Conservation (phyloP, 805 yeast species). For the Candida incommunis region DNA sequence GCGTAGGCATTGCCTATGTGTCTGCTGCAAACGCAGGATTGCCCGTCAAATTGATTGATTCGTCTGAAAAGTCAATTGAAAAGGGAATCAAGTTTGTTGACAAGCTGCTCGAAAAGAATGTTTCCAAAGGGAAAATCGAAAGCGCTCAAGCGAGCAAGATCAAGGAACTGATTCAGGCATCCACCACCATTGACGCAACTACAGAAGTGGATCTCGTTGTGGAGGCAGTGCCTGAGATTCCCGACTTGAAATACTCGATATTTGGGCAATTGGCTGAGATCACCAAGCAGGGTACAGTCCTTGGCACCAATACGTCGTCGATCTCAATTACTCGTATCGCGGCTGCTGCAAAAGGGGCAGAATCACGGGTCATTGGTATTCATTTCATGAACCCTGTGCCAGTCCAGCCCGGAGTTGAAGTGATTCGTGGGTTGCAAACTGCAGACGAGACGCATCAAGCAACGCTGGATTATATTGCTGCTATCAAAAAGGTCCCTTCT, state of each 20-base stretch:
- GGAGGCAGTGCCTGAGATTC: conserved; percentile 31
- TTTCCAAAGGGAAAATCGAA: conserved; percentile 22
- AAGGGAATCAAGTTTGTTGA: conserved; percentile 23
- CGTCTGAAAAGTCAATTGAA: conserved; percentile 18
- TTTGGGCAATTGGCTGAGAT: conserved; percentile 21
- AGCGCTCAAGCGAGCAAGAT: conserved; percentile 19
- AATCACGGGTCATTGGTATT: conserved; percentile 26
- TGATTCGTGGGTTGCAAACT: conserved; percentile 28
- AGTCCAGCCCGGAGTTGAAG: conserved; percentile 29
- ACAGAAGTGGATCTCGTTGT: conserved; percentile 23
- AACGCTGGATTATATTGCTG: conserved; percentile 19
- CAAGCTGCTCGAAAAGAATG: conserved; percentile 24
- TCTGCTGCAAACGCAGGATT: conserved; percentile 26
- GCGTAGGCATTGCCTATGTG: conserved; percentile 29
- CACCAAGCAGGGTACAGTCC: conserved; percentile 18
- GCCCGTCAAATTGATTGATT: conserved; percentile 23
- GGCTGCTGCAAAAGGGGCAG: conserved; percentile 28
- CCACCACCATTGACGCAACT: conserved; percentile 15
- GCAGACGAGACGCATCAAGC: conserved; percentile 20
- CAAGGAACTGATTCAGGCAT: conserved; percentile 13
- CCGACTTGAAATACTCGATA: conserved; percentile 21
- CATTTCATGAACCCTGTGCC: conserved; percentile 35
- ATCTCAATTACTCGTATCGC: conserved; percentile 30
- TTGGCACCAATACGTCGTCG: conserved; percentile 30
- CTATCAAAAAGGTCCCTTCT: conserved; percentile 25